Conservation (phyloP, 768 basidiomycete species). For the Leccinum variicolor region DNA sequence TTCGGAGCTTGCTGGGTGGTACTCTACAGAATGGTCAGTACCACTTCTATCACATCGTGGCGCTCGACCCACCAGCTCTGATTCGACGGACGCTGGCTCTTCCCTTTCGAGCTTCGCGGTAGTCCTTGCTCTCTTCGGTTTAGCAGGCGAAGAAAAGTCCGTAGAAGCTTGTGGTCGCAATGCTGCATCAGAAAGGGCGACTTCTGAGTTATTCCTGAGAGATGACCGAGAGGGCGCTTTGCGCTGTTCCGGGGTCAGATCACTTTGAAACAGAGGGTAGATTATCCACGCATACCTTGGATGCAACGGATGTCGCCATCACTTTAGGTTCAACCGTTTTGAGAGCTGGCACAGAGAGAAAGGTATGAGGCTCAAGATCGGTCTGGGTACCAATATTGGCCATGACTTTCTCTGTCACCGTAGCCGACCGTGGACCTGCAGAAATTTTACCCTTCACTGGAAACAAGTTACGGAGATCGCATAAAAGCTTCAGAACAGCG, state of each 20-base stretch:
- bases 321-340: slow-evolving; percentile 21
- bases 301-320: slow-evolving; percentile 10
- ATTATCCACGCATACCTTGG: slow-evolving; percentile 17
- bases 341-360: slow-evolving; percentile 1
- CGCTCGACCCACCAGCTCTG: slow-evolving; percentile 17
- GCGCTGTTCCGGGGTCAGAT: slow-evolving; percentile 23
- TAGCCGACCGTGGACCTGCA: background rate
- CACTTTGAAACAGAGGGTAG: background rate
- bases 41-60: background rate
- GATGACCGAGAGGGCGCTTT: slow-evolving; percentile 25
- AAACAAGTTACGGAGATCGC: slow-evolving; percentile 31
- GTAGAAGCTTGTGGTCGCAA: slow-evolving; percentile 13
- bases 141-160: slow-evolving; percentile 25
- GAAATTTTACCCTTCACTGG: slow-evolving; percentile 11
- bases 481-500: slow-evolving; percentile 35
- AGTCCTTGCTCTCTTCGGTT: slow-evolving; percentile 30
- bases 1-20: slow-evolving; percentile 12
- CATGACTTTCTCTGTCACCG: slow-evolving; percentile 12
- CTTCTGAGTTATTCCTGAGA: slow-evolving; percentile 15
- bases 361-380: slow-evolving; percentile 17
- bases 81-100: slow-evolving; percentile 12
- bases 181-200: slow-evolving; percentile 5
- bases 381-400: slow-evolving; percentile 28
- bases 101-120: slow-evolving; percentile 27
- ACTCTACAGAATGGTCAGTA: slow-evolving; percentile 13